Evolutionary conservation across 2,329 filamentous ascomycete genomes (phyloP), one percentile per base, ranked within the genome.

Genomic region (Phaeoacremonium minimum): DNA sequence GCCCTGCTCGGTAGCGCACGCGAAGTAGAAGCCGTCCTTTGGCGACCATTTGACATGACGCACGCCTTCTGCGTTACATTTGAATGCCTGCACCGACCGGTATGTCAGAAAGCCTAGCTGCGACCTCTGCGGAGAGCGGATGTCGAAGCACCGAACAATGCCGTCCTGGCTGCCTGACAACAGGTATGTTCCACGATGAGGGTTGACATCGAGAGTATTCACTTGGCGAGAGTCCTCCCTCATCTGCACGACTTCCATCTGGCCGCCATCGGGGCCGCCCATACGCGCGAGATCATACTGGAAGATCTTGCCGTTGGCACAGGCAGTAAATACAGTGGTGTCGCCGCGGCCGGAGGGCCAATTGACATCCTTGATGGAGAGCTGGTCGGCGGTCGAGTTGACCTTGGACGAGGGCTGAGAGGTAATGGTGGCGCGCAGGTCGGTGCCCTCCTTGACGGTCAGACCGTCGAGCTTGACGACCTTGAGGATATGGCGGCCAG

Each of bases 21-120:
- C 79, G 57, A 83, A 80, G 41, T 74, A 65, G 47, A 79, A 69
- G 6, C 76, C 79, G 33, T 79, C 70, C 20, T 64, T 73, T 6
- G 78, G 77, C 12, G 77, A 80, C 79, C 79, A 83, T 46, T 77
- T 70, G n/a, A 83, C 73, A 49, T 80, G 73, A 17, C 75, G 68
- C 19, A 83, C 73, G 18, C 67, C 66, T 37, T 77, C 74, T n/a
- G 67, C 67, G 43, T 73, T 74, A 53, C 69, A 67, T 43, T 63
- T 65, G 53, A 70, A 71, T 39, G 67, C 50, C 51, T 64, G 60
- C 51, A 71, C 45, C 46, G 66, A 57, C 13, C 67, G 63, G 47
- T 74, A 78, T 1, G 70, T 75, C 16, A 66, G 45, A n/a, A 61
- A 62, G 8, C 71, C 70, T 3, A 63, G 67, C 11, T 73, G 65